phyloP scores from a whole-genome alignment of 2,329 filamentous ascomycete genomes.

The Geoglossum cookeanum region DNA sequence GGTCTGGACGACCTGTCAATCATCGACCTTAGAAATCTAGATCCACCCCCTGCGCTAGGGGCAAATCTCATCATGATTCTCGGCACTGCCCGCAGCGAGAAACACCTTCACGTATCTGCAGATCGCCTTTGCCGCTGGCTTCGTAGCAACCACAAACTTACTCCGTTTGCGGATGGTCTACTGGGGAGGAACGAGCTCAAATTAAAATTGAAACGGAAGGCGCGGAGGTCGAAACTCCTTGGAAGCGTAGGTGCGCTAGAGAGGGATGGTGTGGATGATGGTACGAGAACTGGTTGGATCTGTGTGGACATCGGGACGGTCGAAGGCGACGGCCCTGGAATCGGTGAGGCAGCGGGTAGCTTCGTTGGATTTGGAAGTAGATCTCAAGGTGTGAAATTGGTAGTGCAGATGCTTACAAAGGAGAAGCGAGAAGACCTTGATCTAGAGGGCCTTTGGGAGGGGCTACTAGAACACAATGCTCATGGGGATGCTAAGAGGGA shows the following conservation, averaged over 20 bases:
- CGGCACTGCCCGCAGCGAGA: constrained; percentile 76
- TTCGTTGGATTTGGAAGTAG: constrained; percentile 60
- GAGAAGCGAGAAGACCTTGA: constrained; percentile 49
- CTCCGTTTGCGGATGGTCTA: constrained; percentile 67
- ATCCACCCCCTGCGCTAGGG: constrained; percentile 74
- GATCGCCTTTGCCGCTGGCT: constrained; percentile 82
- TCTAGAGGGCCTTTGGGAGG: constrained; percentile 44
- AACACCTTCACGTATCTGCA: constrained; percentile 79
- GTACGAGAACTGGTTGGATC: constrained; percentile 85
- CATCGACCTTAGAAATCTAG: constrained; percentile 64
- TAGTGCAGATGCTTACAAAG: constrained; percentile 54
- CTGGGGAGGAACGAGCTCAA: constrained; percentile 84
- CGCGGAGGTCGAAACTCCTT: constrained; percentile 62
- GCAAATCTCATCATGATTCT: constrained; percentile 84
- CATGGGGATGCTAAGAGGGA: constrained; percentile 9
- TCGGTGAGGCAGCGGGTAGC: constrained; percentile 26
- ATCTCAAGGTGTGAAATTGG: constrained; percentile 38
- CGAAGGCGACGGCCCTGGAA: constrained; percentile 23
- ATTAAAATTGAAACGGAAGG: constrained; percentile 61
- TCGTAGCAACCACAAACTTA: constrained; percentile 49
- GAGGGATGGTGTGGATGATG: constrained; percentile 52
- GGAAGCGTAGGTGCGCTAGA: constrained; percentile 44
- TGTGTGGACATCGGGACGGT: constrained; percentile 74
- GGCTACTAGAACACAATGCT: constrained; percentile 22
- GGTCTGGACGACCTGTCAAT: constrained; percentile 68